phyloP scores from a whole-genome alignment of 805 yeast genomes.

The Ogataea dorogensis region DNA sequence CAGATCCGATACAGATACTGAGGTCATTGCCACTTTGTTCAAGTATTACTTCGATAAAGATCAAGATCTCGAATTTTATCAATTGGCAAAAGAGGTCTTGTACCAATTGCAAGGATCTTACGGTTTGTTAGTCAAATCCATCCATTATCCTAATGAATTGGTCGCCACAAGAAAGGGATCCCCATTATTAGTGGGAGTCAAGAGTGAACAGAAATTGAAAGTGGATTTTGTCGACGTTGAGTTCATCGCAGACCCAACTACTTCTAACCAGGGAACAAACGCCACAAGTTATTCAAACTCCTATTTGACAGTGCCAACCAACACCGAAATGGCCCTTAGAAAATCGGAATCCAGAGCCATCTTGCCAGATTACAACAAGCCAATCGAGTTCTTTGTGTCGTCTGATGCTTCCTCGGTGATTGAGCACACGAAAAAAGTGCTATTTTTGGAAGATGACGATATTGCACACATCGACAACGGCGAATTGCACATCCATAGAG shows the following conservation, averaged over 20 bases:
- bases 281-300: conserved; percentile 15
- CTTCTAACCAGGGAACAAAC: conserved; percentile 28
- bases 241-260: conserved; percentile 67
- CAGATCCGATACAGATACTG: conserved; percentile 95
- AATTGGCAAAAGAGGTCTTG: conserved; percentile 87
- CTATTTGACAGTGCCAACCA: conserved; percentile 19
- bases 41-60: conserved; percentile 85
- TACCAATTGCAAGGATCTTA: conserved; percentile 96
- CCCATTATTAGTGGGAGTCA: conserved; percentile 95
- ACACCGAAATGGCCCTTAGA: conserved; percentile 26
- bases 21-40: conserved; percentile 93
- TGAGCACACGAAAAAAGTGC: conserved; percentile 94
- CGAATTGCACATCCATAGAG: conserved; percentile 97
- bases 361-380: conserved; percentile 84
- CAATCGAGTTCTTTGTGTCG: conserved; percentile 92
- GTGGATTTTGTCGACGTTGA: conserved; percentile 98
- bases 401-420: conserved; percentile 97
- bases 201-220: conserved; percentile 90
- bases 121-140: conserved; percentile 89
- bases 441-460: conserved; percentile 96
- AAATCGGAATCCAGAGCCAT: conserved; percentile 83
- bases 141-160: conserved; percentile 92
- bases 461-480: conserved; percentile 98
- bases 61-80: conserved; percentile 80
- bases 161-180: conserved; percentile 98